Percentiles rank a stretch among this genome's conserved stretches.
These are phyloP conservation scores for Golubevia sp. DNA, from an alignment of 1,284 basidiomycete genomes.

Conservation along the genomic window DNA sequence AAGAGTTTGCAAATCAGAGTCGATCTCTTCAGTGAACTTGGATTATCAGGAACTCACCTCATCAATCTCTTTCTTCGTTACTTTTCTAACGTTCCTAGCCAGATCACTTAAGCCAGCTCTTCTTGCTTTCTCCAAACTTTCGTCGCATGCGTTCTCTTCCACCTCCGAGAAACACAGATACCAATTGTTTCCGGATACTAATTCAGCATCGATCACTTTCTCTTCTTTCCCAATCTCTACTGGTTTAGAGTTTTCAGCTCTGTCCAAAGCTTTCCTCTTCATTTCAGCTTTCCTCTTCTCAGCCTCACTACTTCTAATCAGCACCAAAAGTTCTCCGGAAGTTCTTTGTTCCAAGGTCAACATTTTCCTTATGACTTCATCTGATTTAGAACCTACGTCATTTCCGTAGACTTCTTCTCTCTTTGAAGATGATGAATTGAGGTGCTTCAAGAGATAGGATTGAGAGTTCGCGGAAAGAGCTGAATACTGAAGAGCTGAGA, in stretches of 20 bases:
- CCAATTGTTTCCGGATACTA: constrained; percentile 27
- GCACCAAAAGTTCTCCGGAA: constrained; percentile 10
- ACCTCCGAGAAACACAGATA: constrained; percentile 22
- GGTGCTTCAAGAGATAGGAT: background rate
- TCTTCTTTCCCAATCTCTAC: background rate
- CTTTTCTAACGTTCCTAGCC: constrained; percentile 15
- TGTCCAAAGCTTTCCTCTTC: too few species aligned
- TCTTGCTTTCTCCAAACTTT: constrained; percentile 14
- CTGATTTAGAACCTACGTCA: constrained; percentile 1
- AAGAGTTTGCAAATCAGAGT: too few species aligned
- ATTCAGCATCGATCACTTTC: constrained; percentile 9
- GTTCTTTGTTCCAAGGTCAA: constrained; percentile 22
- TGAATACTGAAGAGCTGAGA: constrained; percentile 26
- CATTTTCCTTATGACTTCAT: constrained; percentile 18
- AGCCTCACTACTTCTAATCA: constrained; percentile 9
- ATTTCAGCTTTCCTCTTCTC: constrained; percentile 2
- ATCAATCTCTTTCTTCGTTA: constrained; percentile 16
- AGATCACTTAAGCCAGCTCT: constrained; percentile 11
- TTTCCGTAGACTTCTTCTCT: constrained; percentile 9
- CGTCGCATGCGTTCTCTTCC: constrained; percentile 24
- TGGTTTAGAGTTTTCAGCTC: too few species aligned
- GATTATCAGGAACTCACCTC: constrained; percentile 11
- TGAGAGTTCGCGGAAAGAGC: constrained; percentile 29
- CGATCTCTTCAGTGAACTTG: too few species aligned
- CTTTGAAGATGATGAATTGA: background rate